A percentile compares a stretch with the other conserved stretches of the same genome.
Evolutionary conservation across 2,329 filamentous ascomycete genomes (phyloP).

Genomic region (Piedraia hortae): DNA sequence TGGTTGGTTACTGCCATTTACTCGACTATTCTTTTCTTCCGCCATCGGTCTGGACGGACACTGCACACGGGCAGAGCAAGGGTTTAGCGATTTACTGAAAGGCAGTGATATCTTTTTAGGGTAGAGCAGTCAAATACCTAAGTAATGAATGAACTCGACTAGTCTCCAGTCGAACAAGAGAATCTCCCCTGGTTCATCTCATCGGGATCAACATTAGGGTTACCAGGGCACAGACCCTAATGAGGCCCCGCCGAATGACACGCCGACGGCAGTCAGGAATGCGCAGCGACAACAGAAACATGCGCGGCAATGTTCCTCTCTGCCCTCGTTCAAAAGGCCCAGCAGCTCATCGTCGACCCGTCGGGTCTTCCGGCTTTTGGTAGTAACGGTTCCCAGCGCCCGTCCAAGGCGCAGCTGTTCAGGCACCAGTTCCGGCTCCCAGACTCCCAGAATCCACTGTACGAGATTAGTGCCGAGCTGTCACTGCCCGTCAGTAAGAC

Average conservation of each 20-base stretch:
- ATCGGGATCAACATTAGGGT: too few species aligned
- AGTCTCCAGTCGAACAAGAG: too few species aligned
- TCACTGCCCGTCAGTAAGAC: conserved; percentile 39
- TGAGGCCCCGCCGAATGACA: too few species aligned
- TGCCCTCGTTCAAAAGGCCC: conserved; percentile 80
- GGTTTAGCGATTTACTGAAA: conserved; percentile 6
- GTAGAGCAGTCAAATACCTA: too few species aligned
- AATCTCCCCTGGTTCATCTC: too few species aligned
- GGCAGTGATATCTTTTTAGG: too few species aligned
- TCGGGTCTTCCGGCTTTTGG: conserved; percentile 30
- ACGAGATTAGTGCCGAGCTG: conserved; percentile 90
- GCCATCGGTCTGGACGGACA: conserved; percentile 18
- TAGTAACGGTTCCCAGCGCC: conserved; percentile 47
- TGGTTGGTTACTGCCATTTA: conserved; percentile 41
- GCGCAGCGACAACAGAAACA: too few species aligned
- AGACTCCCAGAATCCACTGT: conserved; percentile 68
- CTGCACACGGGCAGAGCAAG: conserved; percentile 11
- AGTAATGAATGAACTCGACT: too few species aligned
- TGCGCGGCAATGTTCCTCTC: conserved; percentile 46
- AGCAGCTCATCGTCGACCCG: conserved; percentile 82
- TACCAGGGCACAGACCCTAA: too few species aligned
- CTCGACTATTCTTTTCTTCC: conserved; percentile 30
- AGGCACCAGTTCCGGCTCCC: conserved; percentile 91
- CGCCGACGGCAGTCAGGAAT: too few species aligned
- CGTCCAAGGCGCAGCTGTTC: conserved; percentile 78